Evolutionary conservation across 2,329 filamentous ascomycete genomes (phyloP).

Genomic region (Fusarium domesticum): DNA sequence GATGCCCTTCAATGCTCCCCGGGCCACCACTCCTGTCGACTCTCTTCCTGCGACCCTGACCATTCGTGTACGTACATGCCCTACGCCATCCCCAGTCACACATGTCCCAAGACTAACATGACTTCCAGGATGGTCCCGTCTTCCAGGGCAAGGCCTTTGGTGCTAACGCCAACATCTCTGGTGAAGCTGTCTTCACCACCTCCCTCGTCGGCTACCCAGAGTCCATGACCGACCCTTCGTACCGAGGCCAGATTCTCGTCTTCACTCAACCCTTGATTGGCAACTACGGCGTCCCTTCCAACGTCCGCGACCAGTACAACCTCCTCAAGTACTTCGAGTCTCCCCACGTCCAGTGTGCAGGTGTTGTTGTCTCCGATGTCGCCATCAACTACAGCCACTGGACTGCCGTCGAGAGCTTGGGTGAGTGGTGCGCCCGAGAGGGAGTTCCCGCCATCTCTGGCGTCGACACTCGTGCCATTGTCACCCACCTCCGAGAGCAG

Average conservation of each 20-base stretch:
- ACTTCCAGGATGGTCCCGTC: slow-evolving; percentile 76
- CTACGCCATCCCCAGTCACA: too few species aligned
- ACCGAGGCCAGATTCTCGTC: slow-evolving; percentile 92
- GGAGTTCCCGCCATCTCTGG: slow-evolving; percentile 95
- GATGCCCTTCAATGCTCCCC: slow-evolving; percentile 57
- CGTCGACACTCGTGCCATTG: slow-evolving; percentile 94
- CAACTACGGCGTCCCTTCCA: slow-evolving; percentile 95
- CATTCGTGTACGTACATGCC: slow-evolving; percentile 65
- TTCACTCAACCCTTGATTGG: slow-evolving; percentile 98
- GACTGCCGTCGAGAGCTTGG: slow-evolving; percentile 93
- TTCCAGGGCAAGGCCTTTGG: slow-evolving; percentile 97
- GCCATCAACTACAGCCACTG: slow-evolving; percentile 95
- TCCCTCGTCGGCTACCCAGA: slow-evolving; percentile 97
- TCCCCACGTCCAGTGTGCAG: slow-evolving; percentile 92
- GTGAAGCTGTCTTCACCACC: slow-evolving; percentile 97
- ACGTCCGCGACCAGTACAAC: slow-evolving; percentile 78
- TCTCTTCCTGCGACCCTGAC: slow-evolving; percentile 74
- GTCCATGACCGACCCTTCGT: slow-evolving; percentile 84
- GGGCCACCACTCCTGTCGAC: slow-evolving; percentile 62
- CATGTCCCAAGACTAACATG: slow-evolving; percentile 11
- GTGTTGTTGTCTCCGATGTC: slow-evolving; percentile 93
- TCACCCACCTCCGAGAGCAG: slow-evolving; percentile 92
- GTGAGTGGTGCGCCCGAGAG: slow-evolving; percentile 93
- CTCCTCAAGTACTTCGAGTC: slow-evolving; percentile 98
- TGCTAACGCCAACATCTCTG: slow-evolving; percentile 93